Conservation (phyloP, 108 stramenopile genomes). For the Fistulifera solaris region DNA sequence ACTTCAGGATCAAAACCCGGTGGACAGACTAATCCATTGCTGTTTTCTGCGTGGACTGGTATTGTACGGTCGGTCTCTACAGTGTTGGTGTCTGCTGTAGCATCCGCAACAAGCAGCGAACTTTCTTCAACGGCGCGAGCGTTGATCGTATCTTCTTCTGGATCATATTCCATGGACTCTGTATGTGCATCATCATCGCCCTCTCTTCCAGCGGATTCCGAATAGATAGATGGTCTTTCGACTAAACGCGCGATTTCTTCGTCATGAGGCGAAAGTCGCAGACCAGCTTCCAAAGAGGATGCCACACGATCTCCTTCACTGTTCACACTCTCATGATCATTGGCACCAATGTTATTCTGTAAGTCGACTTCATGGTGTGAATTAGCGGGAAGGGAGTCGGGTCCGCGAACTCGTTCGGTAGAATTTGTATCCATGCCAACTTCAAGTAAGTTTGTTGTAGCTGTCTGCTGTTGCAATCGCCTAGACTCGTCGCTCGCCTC, state of each 20-base stretch:
- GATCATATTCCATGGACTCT: slow-evolving; percentile 3
- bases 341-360: too few species aligned
- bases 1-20: slow-evolving; percentile 87
- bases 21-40: slow-evolving; percentile 64
- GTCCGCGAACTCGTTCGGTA: neutral
- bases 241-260: neutral
- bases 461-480: too few species aligned
- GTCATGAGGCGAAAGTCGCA: slow-evolving; percentile 28
- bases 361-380: neutral
- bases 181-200: slow-evolving; percentile 2
- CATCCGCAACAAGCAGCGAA: neutral
- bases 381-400: neutral
- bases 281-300: slow-evolving; percentile 42
- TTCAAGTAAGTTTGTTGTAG: neutral
- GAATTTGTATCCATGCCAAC: neutral
- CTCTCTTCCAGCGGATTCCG: slow-evolving; percentile 3
- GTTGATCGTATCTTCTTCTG: slow-evolving; percentile 10
- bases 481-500: too few species aligned
- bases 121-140: slow-evolving; percentile 3
- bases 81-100: slow-evolving; percentile 1
- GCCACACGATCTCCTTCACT: slow-evolving; percentile 36
- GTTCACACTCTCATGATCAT: neutral
- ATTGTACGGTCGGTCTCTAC: slow-evolving; percentile 1
- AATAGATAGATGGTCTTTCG: slow-evolving; percentile 3
- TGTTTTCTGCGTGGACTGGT: slow-evolving; percentile 12